A percentile compares a stretch with the other conserved stretches of the same genome.
phyloP scores from a whole-genome alignment of 768 basidiomycete genomes.

The Lactifluus volemus region DNA sequence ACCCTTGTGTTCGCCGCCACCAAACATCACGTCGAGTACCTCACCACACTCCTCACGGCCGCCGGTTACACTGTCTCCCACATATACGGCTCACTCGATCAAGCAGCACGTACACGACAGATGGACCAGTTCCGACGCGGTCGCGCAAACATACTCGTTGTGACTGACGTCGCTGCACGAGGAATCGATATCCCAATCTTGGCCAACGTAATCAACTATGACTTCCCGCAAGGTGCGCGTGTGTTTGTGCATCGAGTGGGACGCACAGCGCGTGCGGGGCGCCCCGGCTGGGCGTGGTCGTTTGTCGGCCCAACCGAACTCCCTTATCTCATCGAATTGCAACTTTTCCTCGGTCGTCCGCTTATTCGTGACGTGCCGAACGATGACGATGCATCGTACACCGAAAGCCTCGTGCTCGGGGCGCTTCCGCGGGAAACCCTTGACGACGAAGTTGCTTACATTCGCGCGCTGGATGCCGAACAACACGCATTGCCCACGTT shows the following conservation, averaged over 20 bases:
- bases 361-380: conserved; percentile 44
- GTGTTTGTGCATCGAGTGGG: conserved; percentile 97
- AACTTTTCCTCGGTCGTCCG: conserved; percentile 83
- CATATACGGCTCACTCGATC: conserved; percentile 94
- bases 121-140: conserved; percentile 87
- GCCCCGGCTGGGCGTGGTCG: conserved; percentile 95
- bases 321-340: conserved; percentile 86
- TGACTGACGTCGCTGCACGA: conserved; percentile 96
- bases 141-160: conserved; percentile 75
- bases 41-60: conserved; percentile 63
- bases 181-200: conserved; percentile 97
- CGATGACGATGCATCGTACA: conserved; percentile 49
- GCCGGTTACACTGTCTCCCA: conserved; percentile 87
- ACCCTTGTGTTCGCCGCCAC: conserved; percentile 93
- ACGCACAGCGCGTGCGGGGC: conserved; percentile 89
- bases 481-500: conserved; percentile 58
- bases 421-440: conserved; percentile 70
- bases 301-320: conserved; percentile 82
- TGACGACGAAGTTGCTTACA: conserved; percentile 80
- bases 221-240: conserved; percentile 89
- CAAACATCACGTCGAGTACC: conserved; percentile 97
- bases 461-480: conserved; percentile 53
- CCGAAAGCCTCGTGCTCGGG: conserved; percentile 69
- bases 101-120: conserved; percentile 78
- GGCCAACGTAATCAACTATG: conserved; percentile 96